Conservation (phyloP, 2,329 filamentous ascomycete genomes). For the Fusarium ramigenum region DNA sequence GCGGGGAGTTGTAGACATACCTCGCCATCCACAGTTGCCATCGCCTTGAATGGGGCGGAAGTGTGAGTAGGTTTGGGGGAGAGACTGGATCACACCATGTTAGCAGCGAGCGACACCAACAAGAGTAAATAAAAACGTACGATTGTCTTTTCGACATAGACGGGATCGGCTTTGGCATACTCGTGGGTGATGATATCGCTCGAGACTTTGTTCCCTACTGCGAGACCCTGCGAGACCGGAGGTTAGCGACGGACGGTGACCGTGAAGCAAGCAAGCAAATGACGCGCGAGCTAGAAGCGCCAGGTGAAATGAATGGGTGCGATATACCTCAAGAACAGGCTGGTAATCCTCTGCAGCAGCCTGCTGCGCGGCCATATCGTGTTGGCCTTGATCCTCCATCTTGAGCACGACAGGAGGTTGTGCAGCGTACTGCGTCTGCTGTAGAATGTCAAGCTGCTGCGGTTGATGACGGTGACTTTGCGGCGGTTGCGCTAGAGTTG, state of each 20-base stretch:
- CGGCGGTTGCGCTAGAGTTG: slow-evolving; percentile 29
- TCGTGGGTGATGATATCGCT: slow-evolving; percentile 82
- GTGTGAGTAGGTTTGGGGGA: slow-evolving; percentile 85
- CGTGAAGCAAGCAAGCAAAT: background rate
- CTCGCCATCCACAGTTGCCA: slow-evolving; percentile 97
- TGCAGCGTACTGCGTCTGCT: slow-evolving; percentile 23
- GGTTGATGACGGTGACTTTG: slow-evolving; percentile 15
- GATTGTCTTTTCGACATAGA: slow-evolving; percentile 86
- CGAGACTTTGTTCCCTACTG: slow-evolving; percentile 81
- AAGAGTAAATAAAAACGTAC: slow-evolving; percentile 63
- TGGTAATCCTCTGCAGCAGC: slow-evolving; percentile 68
- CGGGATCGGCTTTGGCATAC: slow-evolving; percentile 87
- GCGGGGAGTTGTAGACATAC: slow-evolving; percentile 62
- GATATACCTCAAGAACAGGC: slow-evolving; percentile 64
- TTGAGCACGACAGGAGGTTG: slow-evolving; percentile 27
- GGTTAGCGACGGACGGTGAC: slow-evolving; percentile 19
- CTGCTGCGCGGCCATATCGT: slow-evolving; percentile 67
- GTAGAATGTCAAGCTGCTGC: slow-evolving; percentile 25
- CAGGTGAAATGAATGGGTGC: background rate
- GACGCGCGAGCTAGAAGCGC: slow-evolving; percentile 10
- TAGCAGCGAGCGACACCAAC: slow-evolving; percentile 11
- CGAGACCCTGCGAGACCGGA: slow-evolving; percentile 72
- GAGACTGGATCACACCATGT: slow-evolving; percentile 61
- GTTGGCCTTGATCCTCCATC: slow-evolving; percentile 49
- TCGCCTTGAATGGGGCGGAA: slow-evolving; percentile 91